phyloP scores from a whole-genome alignment of 768 basidiomycete species.

The Scleroderma citrinum region DNA sequence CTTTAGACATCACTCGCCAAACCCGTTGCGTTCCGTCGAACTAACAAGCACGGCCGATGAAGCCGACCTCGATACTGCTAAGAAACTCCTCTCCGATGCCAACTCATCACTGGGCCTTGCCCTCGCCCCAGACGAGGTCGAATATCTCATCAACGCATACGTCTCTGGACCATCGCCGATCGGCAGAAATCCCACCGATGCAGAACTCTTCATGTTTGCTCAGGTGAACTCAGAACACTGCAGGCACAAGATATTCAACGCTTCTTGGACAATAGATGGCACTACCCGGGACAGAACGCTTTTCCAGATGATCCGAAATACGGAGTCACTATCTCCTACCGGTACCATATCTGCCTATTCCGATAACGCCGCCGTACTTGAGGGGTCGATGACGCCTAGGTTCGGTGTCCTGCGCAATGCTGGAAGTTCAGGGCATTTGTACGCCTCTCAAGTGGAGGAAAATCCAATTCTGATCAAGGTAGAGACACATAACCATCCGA shows the following conservation, averaged over 20 bases:
- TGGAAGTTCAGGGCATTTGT: conserved; percentile 34
- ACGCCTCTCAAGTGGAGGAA: conserved; percentile 55
- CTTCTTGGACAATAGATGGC: conserved; percentile 88
- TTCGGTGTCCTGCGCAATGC: conserved; percentile 50
- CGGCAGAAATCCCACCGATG: conserved; percentile 87
- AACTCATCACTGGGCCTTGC: conserved; percentile 89
- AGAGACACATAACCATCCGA: conserved; percentile 99
- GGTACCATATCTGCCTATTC: conserved; percentile 96
- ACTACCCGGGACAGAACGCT: conserved; percentile 60
- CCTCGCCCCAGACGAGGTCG: conserved; percentile 82
- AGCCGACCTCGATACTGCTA: conserved; percentile 37
- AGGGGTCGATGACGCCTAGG: conserved; percentile 61
- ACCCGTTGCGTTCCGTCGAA: conserved; percentile 66
- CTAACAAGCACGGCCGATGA: conserved; percentile 33
- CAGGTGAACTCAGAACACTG: conserved; percentile 99
- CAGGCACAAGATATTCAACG: conserved; percentile 99
- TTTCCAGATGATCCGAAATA: conserved; percentile 97
- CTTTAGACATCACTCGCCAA: conserved; percentile 57
- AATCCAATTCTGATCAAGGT: conserved; percentile 95
- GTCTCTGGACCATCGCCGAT: conserved; percentile 61
- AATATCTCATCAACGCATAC: conserved; percentile 88
- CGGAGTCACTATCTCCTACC: conserved; percentile 65
- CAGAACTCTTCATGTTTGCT: conserved; percentile 99
- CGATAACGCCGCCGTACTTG: conserved; percentile 94
- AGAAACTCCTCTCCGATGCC: conserved; percentile 60